Evolutionary conservation across 208 protist genomes (phyloP).

Genomic region (Zelonia costaricensis): DNA sequence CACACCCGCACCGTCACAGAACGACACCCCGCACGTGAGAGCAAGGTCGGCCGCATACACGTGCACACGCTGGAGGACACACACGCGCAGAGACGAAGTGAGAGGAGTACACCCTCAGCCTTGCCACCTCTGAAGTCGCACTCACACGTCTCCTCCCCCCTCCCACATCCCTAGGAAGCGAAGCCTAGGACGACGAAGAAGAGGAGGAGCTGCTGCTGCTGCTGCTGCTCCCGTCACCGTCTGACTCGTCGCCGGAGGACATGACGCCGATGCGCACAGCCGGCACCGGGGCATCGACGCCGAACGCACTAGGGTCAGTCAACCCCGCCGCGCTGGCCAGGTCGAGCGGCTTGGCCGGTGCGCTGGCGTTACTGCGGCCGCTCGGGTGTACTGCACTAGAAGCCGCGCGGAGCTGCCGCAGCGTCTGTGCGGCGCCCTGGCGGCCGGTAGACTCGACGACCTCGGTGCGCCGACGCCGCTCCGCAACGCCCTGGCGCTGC

Average conservation of each 20-base stretch:
- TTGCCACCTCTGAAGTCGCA: too few relatives aligned
- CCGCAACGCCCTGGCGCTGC: slow-evolving; percentile 1
- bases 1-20: too few relatives aligned
- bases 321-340: slow-evolving; percentile 6
- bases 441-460: background rate
- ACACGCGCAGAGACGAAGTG: too few relatives aligned
- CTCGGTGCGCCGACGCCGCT: slow-evolving; percentile 3
- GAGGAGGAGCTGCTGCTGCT: slow-evolving; percentile 2
- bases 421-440: background rate
- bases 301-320: slow-evolving; percentile 18
- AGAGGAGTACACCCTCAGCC: too few relatives aligned
- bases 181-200: background rate
- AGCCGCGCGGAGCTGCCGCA: too few relatives aligned
- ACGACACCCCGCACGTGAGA: too few relatives aligned
- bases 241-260: slow-evolving; percentile 62
- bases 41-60: too few relatives aligned
- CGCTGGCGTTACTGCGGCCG: slow-evolving; percentile 8
- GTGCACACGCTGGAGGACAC: too few relatives aligned
- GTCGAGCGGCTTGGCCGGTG: too few relatives aligned
- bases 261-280: slow-evolving; percentile 53
- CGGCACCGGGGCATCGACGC: background rate
- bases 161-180: too few relatives aligned
- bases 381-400: too few relatives aligned
- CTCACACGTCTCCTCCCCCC: too few relatives aligned
- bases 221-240: slow-evolving; percentile 29